A percentile compares a stretch with the other conserved stretches of the same genome.
These are phyloP conservation scores for Cicer yamashitae DNA, from an alignment of 306 rosid genomes.

Conservation along the genomic window DNA sequence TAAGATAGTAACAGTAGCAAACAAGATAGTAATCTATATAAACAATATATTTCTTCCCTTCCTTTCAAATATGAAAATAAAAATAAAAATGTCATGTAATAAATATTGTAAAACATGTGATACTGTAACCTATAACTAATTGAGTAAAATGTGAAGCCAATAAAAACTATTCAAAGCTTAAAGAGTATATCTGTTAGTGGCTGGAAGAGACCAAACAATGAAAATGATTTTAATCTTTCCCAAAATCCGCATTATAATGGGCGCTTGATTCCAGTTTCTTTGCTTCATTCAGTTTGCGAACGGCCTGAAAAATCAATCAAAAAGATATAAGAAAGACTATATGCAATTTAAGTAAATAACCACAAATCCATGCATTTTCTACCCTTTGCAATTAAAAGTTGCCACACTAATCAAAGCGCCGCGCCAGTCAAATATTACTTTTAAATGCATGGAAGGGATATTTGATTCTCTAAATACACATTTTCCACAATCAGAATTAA, in stretches of 20 bases:
- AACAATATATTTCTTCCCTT: background rate
- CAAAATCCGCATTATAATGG: conserved; percentile 65
- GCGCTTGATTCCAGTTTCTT: conserved; percentile 80
- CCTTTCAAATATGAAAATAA: conserved; percentile 4
- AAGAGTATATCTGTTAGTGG: background rate
- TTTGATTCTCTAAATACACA: background rate
- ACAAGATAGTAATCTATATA: background rate
- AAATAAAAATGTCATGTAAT: background rate
- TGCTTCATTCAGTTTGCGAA: conserved; percentile 68
- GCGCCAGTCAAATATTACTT: background rate
- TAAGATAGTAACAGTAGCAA: background rate
- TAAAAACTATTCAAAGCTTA: conserved; percentile 19
- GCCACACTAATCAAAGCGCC: background rate
- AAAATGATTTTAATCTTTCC: conserved; percentile 56
- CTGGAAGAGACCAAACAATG: conserved; percentile 14
- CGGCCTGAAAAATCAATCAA: conserved; percentile 57
- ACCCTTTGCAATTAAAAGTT: background rate
- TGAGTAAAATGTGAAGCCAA: background rate
- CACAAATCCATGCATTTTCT: background rate
- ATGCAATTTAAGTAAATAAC: background rate
- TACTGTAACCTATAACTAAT: conserved; percentile 20
- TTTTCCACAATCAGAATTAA: conserved; percentile 9
- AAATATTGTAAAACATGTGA: background rate
- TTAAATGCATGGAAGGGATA: background rate
- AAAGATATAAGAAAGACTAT: conserved; percentile 18